Evolutionary conservation across 306 rosid genomes (phyloP).

Genomic region (Vicia faba): DNA sequence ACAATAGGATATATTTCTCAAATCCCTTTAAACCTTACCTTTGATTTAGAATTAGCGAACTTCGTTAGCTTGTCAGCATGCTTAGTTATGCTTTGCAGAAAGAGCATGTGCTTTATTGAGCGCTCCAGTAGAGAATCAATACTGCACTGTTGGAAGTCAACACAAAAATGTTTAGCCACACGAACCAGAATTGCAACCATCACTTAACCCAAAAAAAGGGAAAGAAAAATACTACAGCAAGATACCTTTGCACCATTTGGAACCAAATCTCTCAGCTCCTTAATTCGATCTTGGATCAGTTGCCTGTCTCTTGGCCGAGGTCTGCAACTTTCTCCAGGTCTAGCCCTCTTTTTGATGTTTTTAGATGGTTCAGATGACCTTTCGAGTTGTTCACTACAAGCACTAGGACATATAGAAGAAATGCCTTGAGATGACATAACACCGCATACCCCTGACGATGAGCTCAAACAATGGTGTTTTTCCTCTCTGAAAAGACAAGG

Average conservation of each 20-base stretch:
- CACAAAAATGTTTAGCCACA: conserved; percentile 42
- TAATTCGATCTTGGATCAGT: conserved; percentile 95
- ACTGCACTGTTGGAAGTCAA: conserved; percentile 72
- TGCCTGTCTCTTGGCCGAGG: conserved; percentile 99
- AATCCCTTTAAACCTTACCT: conserved; percentile 34
- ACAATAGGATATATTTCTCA: conserved; percentile 5
- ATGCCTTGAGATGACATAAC: conserved; percentile 71
- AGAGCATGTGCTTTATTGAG: conserved; percentile 88
- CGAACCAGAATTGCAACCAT: conserved; percentile 38
- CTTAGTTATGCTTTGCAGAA: conserved; percentile 87
- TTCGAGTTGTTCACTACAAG: conserved; percentile 73
- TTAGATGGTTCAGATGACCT: conserved; percentile 74
- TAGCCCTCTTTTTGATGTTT: conserved; percentile 83
- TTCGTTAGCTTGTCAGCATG: conserved; percentile 88
- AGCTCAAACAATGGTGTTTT: conserved; percentile 62
- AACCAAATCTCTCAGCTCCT: conserved; percentile 90
- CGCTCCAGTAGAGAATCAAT: conserved; percentile 96
- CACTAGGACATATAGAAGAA: conserved; percentile 74
- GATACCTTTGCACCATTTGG: conserved; percentile 93
- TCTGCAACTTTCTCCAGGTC: conserved; percentile 88
- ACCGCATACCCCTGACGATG: conserved; percentile 37
- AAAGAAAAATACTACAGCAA: conserved; percentile 8
- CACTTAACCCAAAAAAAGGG: not conserved
- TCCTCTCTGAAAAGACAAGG: conserved; percentile 64
- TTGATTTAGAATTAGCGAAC: conserved; percentile 62